A percentile compares a stretch with the other conserved stretches of the same genome.
Evolutionary conservation across 1,139 yeast species (phyloP).

Genomic region (Magnusiomyces ingens): DNA sequence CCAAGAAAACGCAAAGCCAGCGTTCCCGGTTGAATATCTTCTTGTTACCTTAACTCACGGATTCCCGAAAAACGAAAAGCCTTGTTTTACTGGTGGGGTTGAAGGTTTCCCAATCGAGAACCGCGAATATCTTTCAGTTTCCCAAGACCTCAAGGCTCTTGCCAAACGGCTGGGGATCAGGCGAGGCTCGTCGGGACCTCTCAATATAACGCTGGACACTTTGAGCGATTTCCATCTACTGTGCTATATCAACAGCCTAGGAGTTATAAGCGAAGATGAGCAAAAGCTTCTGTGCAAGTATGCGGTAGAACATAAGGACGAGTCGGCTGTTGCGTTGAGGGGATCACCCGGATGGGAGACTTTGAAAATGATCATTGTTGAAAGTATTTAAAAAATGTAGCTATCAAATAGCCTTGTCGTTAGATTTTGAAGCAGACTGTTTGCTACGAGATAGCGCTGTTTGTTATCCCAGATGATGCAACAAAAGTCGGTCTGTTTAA

Average conservation of each 20-base stretch:
- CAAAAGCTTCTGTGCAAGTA: slow-evolving; percentile 37
- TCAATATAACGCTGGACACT: slow-evolving; percentile 14
- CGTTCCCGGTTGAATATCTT: slow-evolving; percentile 90
- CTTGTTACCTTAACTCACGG: slow-evolving; percentile 89
- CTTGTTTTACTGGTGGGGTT: slow-evolving; percentile 39
- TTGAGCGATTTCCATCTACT: slow-evolving; percentile 69
- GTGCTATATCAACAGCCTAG: slow-evolving; percentile 47
- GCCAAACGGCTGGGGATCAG: slow-evolving; percentile 43
- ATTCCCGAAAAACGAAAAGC: slow-evolving; percentile 58
- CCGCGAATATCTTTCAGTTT: slow-evolving; percentile 64
- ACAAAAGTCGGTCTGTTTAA: no score
- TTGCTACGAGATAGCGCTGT: no score
- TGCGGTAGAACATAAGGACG: slow-evolving; percentile 27
- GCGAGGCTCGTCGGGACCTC: slow-evolving; percentile 28
- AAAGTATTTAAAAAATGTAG: slow-evolving; percentile 6
- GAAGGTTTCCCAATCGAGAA: slow-evolving; percentile 67
- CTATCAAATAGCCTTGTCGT: background rate
- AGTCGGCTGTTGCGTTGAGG: background rate
- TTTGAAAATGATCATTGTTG: slow-evolving; percentile 46
- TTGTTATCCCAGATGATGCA: no score
- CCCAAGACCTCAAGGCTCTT: slow-evolving; percentile 57
- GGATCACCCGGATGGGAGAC: slow-evolving; percentile 69
- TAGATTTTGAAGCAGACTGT: no score
- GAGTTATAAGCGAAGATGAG: slow-evolving; percentile 43
- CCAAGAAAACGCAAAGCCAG: slow-evolving; percentile 86